Base-by-base conservation (phyloP, 805 yeast genomes). In the Babjeviella inositovora region DNA sequence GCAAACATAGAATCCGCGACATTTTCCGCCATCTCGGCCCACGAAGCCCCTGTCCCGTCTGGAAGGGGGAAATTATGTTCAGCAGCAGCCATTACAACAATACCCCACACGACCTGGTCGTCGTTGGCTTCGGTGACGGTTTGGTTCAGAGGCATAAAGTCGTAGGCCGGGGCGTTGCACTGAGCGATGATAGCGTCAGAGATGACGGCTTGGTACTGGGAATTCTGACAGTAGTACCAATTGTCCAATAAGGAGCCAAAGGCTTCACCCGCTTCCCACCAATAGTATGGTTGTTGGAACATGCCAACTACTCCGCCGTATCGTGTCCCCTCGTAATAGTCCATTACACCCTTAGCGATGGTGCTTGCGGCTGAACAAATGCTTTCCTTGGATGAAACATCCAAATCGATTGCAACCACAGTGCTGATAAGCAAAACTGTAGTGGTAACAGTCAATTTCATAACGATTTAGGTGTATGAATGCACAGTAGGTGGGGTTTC, bases 221-320 rank as follows among this genome's bases (percentile, higher is more conserved):
- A 30, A 29, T 58, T 55, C 15, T 37, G 37, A 35, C 66, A 59
- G 27, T 41, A 46, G 5, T 47, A 39, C 30, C 39, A 47, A 37
- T 53, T 55, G 28, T 53, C 53, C 12, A 59, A 33, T 33, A 59
- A 36, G 2, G 62, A 59, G 11, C 65, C 66, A 46, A 59, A 60
- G 4, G 61, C 62, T 35, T 56, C 62, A 13, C 65, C 64, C 13
- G 64, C 63, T 29, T 59, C 47, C 67, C 67, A 60, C 67, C 67
- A 60, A 41, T 58, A 60, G 45, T 60, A 53, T 3, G 63, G 64
- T 8, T 45, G 23, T 4, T 41, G 28, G 32, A 60, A 57, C 59
- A 53, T 53, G 2, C 67, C 67, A 7, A 58, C 50, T 7, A 53
- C 43, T 14, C 67, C 67, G 9, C 65, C 66, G 26, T 43, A 34